A percentile compares a stretch with the other conserved stretches of the same genome.
Conservation (phyloP, 1,284 basidiomycete genomes). For the Malassezia psittaci region DNA sequence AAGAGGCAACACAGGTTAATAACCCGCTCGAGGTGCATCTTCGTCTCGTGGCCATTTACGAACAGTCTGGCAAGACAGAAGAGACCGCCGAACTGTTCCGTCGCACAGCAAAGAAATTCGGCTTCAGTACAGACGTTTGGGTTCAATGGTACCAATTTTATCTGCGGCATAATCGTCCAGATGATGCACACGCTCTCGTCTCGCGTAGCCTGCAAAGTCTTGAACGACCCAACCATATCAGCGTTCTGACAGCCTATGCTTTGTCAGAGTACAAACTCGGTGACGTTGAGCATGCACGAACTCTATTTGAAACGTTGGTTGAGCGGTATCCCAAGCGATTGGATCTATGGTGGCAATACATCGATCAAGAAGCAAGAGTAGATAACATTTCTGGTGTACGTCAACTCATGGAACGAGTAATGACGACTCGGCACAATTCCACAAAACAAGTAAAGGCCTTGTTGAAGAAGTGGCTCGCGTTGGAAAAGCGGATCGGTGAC, state of each 20-base stretch:
- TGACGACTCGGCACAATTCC: constrained; percentile 68
- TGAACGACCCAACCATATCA: constrained; percentile 89
- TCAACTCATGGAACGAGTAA: constrained; percentile 67
- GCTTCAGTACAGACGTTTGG: constrained; percentile 83
- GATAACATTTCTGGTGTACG: constrained; percentile 56
- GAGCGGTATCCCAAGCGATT: constrained; percentile 86
- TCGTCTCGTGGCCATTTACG: constrained; percentile 71
- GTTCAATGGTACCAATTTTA: constrained; percentile 69
- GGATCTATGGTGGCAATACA: constrained; percentile 92
- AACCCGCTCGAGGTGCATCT: constrained; percentile 84
- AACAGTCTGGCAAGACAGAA: constrained; percentile 62
- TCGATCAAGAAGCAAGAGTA: constrained; percentile 80
- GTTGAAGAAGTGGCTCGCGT: constrained; percentile 80
- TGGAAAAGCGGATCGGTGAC: constrained; percentile 78
- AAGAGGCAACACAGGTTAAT: constrained; percentile 78
- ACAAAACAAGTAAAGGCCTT: constrained; percentile 84
- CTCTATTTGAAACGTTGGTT: constrained; percentile 90
- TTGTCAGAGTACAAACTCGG: constrained; percentile 90
- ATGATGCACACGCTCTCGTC: constrained; percentile 75
- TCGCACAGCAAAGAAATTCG: constrained; percentile 68
- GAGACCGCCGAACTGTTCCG: constrained; percentile 32
- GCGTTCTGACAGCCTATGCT: constrained; percentile 86
- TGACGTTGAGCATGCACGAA: constrained; percentile 85
- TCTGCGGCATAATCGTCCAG: constrained; percentile 61
- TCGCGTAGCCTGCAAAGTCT: constrained; percentile 79